A percentile compares a stretch with the other conserved stretches of the same genome.
Conservation (phyloP, 805 yeast genomes). For the Saturnispora zaruensis region DNA sequence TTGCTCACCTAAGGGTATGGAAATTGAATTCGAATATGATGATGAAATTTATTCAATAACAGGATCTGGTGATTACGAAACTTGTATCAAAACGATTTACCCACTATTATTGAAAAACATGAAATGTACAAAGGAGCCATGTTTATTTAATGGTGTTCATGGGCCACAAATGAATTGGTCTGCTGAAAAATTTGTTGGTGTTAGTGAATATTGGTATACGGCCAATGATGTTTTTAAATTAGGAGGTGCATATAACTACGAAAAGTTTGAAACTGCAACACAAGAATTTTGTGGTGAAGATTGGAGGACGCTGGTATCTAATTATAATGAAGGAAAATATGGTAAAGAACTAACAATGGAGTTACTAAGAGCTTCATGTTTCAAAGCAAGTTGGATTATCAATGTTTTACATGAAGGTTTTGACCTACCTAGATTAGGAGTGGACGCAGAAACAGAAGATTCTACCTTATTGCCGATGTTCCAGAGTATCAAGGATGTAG, state of each 20-base stretch:
- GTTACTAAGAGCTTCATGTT: conserved; percentile 68
- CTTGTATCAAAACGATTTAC: conserved; percentile 62
- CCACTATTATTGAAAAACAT: conserved; percentile 70
- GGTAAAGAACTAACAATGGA: conserved; percentile 46
- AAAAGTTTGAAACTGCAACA: conserved; percentile 56
- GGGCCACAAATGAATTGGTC: conserved; percentile 81
- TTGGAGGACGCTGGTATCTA: conserved; percentile 50
- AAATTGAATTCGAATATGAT: conserved; percentile 38
- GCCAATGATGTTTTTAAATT: conserved; percentile 83
- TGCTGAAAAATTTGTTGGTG: conserved; percentile 79
- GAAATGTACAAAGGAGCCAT: conserved; percentile 83
- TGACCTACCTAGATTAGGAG: conserved; percentile 64
- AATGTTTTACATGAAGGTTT: conserved; percentile 89
- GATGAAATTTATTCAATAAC: conserved; percentile 41
- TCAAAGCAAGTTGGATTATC: conserved; percentile 91
- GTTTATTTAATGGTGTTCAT: conserved; percentile 91
- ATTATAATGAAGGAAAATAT: conserved; percentile 47
- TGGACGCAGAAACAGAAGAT: conserved; percentile 31
- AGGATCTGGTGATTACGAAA: conserved; percentile 75
- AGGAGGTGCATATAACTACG: conserved; percentile 82
- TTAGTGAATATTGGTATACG: conserved; percentile 96
- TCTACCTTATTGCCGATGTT: conserved; percentile 33
- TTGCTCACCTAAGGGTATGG: conserved; percentile 65
- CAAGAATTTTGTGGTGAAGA: conserved; percentile 65
- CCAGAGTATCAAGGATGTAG: conserved; percentile 70